Evolutionary conservation across 108 stramenopile genomes (phyloP), one percentile per base, ranked within the genome.

Genomic region (Cylindrotheca fusiformis): DNA sequence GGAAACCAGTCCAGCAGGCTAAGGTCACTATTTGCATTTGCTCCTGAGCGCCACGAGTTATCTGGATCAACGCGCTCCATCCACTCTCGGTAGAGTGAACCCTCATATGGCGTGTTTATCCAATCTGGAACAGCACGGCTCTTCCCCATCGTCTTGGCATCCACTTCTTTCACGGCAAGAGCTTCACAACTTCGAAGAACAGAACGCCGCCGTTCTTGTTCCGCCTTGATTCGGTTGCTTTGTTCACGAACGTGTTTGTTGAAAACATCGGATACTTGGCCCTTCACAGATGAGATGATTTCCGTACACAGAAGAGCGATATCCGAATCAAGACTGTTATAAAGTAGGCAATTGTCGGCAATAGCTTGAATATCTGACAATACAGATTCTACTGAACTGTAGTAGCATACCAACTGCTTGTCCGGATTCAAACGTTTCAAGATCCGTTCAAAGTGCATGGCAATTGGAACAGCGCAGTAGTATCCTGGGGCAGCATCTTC

Each of bases 401-500:
- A 85, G 56, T 74, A 79, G 27, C 78, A 79, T 3, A 30, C 48
- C 22, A 44, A 27, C 1, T 33, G 30, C 14, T 52, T 29, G 18
- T 54, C 27, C 33, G 24, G 33, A 28, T 58, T 60, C 30, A 84
- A 52, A 2, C 79, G 68, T n/a, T 33, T 33, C 18, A 78, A 48
- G 36, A 85, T 79, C 0, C 61, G 67, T 22, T 64, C 29, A 24
- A 79, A 67, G 20, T 67, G 79, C 68, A 81, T 82, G 5, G 48
- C 36, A 1, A 78, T n/a, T 1, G 84, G 84, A 21, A 85, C 78
- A 22, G 77, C 77, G 47, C 75, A 76, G 19, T 29, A 53, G 57
- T 85, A 85, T 19, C 72, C 59, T 20, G 84, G 84, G n/a, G 72
- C 80, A 18, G 48, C 46, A 1, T 62, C 65, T 31, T 79, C 80